Conservation (phyloP, 805 yeast genomes). For the Kuraishia piskuri region DNA sequence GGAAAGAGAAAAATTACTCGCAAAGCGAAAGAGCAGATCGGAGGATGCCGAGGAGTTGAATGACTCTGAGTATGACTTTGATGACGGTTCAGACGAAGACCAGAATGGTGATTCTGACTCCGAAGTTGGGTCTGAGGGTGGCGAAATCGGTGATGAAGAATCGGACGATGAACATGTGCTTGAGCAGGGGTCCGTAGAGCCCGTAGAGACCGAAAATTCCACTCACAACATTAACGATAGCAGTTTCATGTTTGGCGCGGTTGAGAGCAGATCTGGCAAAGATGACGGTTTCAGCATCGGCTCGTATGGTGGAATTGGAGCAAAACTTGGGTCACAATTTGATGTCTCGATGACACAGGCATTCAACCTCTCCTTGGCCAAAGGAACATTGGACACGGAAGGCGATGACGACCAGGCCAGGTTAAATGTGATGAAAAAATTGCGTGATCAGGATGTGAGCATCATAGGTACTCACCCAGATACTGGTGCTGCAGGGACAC, state of each 20-base stretch:
- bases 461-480: background rate
- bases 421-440: background rate
- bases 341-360: background rate
- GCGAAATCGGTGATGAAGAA: slow-evolving; percentile 13
- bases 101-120: slow-evolving; percentile 2
- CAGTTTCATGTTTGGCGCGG: background rate
- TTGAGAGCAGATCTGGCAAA: background rate
- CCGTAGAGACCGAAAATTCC: slow-evolving; percentile 4
- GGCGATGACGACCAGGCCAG: background rate
- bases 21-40: slow-evolving; percentile 9
- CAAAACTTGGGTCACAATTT: background rate
- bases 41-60: slow-evolving; percentile 12
- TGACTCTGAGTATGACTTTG: slow-evolving; percentile 11
- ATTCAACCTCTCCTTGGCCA: background rate
- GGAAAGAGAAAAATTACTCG: slow-evolving; percentile 7
- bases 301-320: background rate
- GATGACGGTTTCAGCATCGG: background rate
- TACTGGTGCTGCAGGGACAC: background rate
- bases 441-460: background rate
- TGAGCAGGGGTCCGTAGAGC: too few relatives aligned
- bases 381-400: background rate
- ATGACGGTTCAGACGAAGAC: slow-evolving; percentile 11
- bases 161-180: slow-evolving; percentile 14
- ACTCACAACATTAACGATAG: background rate
- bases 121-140: slow-evolving; percentile 3